phyloP scores from a whole-genome alignment of 2,329 filamentous ascomycete species.

The Colletotrichum melonis region DNA sequence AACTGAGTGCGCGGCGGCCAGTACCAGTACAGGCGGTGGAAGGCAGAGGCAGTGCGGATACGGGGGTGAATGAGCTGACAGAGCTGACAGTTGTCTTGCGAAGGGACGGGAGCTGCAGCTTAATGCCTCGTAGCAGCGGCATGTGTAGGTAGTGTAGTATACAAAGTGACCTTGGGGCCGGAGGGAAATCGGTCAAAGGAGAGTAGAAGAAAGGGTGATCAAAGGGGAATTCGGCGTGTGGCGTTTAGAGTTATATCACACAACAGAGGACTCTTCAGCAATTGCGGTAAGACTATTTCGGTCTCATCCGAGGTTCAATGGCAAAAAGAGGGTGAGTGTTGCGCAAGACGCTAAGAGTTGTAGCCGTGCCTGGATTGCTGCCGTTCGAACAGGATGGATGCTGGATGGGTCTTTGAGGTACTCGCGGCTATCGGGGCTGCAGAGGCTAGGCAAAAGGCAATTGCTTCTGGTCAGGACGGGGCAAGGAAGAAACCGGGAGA shows the following conservation, averaged over 20 bases:
- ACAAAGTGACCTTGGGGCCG: slow-evolving; percentile 8
- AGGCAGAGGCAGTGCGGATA: slow-evolving; percentile 4
- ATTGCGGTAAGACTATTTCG: slow-evolving; percentile 11
- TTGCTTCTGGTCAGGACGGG: slow-evolving; percentile 2
- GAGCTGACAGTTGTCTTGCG: slow-evolving; percentile 21
- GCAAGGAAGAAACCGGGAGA: slow-evolving; percentile 34
- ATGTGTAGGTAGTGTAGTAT: slow-evolving; percentile 21
- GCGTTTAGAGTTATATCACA: slow-evolving; percentile 24
- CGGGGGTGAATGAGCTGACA: slow-evolving; percentile 2
- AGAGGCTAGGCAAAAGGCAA: neutral
- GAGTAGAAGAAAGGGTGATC: neutral
- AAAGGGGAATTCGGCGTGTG: neutral
- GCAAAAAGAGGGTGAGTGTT: slow-evolving; percentile 8
- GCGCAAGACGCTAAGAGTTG: slow-evolving; percentile 16
- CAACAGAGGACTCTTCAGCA: slow-evolving; percentile 7
- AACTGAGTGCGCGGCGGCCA: slow-evolving; percentile 14
- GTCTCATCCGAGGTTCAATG: slow-evolving; percentile 30
- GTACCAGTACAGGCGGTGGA: slow-evolving; percentile 3
- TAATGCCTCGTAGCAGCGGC: slow-evolving; percentile 32
- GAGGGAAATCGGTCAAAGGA: slow-evolving; percentile 2
- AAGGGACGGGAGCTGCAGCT: slow-evolving; percentile 24
- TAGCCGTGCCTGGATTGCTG: slow-evolving; percentile 7
- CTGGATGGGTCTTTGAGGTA: neutral
- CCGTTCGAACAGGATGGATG: slow-evolving; percentile 1
- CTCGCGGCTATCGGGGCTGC: slow-evolving; percentile 23